A percentile compares a stretch with the other conserved stretches of the same genome.
phyloP scores from a whole-genome alignment of 2,329 filamentous ascomycete genomes.

The Pyrenophora graminea region DNA sequence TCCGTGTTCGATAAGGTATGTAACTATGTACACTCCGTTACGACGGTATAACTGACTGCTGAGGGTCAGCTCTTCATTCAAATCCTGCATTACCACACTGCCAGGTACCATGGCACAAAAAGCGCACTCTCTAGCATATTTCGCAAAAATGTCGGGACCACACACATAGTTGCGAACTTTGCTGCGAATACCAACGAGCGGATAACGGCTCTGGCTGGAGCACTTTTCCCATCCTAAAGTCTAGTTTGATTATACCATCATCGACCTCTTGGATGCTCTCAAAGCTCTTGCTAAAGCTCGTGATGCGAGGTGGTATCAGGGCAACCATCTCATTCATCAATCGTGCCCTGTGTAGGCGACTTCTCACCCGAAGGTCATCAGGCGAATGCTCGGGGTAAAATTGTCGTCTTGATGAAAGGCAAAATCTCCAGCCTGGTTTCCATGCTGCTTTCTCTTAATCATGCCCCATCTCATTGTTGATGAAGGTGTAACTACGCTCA shows the following conservation, averaged over 20 bases:
- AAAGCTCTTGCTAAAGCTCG: constrained; percentile 28
- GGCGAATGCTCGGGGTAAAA: constrained; percentile 7
- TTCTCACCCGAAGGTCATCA: constrained; percentile 17
- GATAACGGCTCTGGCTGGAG: constrained; percentile 53
- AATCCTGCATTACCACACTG: constrained; percentile 50
- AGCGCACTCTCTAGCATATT: constrained; percentile 61
- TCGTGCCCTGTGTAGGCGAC: constrained; percentile 31
- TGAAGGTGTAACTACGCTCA: constrained; percentile 19
- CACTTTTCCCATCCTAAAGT: constrained; percentile 52
- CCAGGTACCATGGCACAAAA: constrained; percentile 66
- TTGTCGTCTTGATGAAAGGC: constrained; percentile 20
- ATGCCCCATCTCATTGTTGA: constrained; percentile 23
- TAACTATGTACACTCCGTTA: constrained; percentile 60
- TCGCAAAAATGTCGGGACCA: constrained; percentile 51
- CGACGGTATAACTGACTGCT: constrained; percentile 63
- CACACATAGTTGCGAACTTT: constrained; percentile 57
- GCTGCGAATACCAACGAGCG: constrained; percentile 68
- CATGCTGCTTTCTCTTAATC: constrained; percentile 14
- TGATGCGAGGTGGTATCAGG: constrained; percentile 22
- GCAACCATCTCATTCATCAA: constrained; percentile 29
- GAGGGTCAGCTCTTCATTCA: constrained; percentile 55
- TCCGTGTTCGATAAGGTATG: constrained; percentile 63
- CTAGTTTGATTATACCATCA: constrained; percentile 23
- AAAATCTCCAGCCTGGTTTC: constrained; percentile 24
- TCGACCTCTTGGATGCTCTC: constrained; percentile 16